Conservation (phyloP, 805 yeast species). For the Blastobotrys muscicola region DNA sequence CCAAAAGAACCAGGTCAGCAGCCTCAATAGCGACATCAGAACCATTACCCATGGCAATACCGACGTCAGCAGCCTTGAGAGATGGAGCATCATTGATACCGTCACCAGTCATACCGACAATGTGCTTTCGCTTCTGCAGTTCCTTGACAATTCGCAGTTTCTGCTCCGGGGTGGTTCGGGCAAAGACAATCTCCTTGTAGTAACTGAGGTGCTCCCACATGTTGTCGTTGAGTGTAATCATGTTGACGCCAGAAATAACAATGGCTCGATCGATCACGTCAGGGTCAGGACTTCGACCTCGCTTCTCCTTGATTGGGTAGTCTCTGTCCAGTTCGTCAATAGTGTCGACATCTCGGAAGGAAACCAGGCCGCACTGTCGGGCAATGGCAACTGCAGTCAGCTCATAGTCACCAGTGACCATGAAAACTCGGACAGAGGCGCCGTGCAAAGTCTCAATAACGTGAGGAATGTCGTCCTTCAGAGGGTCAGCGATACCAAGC, state of each 20-base stretch:
- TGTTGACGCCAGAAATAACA: conserved; percentile 2
- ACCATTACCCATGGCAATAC: conserved; percentile 64
- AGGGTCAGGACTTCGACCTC: too few relatives aligned
- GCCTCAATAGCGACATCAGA: conserved; percentile 7
- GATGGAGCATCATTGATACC: conserved; percentile 98
- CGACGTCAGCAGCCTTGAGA: conserved; percentile 86
- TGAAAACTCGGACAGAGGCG: conserved; percentile 42
- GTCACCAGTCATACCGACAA: conserved; percentile 99
- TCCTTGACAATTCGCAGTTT: conserved; percentile 39
- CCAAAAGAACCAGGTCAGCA: conserved; percentile 6
- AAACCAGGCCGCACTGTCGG: conserved; percentile 41
- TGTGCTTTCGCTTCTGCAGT: conserved; percentile 64
- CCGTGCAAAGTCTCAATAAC: conserved; percentile 34
- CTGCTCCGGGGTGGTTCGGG: conserved; percentile 39
- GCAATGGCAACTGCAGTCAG: conserved; percentile 41
- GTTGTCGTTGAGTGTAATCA: conserved; percentile 18
- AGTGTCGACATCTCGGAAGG: conserved; percentile 1
- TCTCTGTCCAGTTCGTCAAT: not conserved
- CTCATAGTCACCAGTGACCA: conserved; percentile 32
- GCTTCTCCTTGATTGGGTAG: not conserved
- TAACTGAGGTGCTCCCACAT: conserved; percentile 34
- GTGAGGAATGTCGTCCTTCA: conserved; percentile 36
- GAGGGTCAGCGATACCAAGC: conserved; percentile 42
- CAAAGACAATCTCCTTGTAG: conserved; percentile 33
- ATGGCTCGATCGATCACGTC: not conserved